phyloP scores from a whole-genome alignment of 768 basidiomycete genomes.

The Lactarius hatsudake region DNA sequence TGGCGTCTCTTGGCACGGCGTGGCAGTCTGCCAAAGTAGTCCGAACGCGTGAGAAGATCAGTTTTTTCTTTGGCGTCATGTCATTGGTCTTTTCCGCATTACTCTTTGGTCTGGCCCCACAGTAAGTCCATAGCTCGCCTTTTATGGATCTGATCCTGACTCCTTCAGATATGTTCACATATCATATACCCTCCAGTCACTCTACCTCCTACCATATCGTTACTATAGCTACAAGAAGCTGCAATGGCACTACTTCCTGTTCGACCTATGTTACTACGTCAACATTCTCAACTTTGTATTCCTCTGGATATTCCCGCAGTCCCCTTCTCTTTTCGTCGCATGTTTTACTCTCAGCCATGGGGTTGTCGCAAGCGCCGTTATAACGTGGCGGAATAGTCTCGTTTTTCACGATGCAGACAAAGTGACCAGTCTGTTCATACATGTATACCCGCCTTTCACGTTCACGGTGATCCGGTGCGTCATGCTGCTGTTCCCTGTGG shows the following conservation, averaged over 20 bases:
- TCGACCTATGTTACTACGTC: conserved; percentile 90
- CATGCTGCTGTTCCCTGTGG: neutral
- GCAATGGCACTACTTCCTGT: conserved; percentile 92
- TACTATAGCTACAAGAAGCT: conserved; percentile 88
- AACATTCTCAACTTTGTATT: conserved; percentile 89
- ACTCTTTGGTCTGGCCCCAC: conserved; percentile 82
- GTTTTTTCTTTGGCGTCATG: conserved; percentile 95
- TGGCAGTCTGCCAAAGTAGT: conserved; percentile 95
- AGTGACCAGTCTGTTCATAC: conserved; percentile 92
- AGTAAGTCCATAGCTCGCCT: conserved; percentile 49
- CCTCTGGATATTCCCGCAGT: conserved; percentile 85
- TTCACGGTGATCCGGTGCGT: conserved; percentile 86
- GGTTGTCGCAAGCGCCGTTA: conserved; percentile 87
- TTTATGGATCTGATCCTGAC: conserved; percentile 24
- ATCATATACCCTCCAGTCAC: conserved; percentile 74
- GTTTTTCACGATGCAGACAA: conserved; percentile 98
- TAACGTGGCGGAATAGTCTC: conserved; percentile 97
- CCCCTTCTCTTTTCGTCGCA: conserved; percentile 76
- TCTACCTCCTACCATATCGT: conserved; percentile 80
- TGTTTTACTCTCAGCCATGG: conserved; percentile 94
- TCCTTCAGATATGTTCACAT: conserved; percentile 79
- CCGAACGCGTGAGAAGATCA: conserved; percentile 77
- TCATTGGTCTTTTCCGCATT: conserved; percentile 80
- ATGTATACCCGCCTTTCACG: conserved; percentile 88
- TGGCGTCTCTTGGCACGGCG: conserved; percentile 70